Evolutionary conservation across 23 red algal genomes (phyloP).

Genomic region (Pyropia haitanensis): DNA sequence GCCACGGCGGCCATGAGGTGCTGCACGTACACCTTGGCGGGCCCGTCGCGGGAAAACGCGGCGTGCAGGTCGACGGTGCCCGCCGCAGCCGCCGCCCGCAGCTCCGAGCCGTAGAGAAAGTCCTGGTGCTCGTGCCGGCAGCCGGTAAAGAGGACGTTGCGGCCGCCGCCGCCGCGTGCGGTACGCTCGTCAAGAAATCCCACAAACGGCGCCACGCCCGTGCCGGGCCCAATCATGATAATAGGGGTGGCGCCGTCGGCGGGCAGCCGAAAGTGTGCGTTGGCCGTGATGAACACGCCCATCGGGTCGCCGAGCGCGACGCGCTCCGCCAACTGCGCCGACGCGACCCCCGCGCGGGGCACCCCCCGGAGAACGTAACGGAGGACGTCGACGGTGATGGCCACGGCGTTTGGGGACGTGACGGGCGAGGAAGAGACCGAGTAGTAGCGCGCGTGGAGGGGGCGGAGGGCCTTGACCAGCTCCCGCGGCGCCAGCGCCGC

Average conservation of each 20-base stretch:
- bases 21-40: conserved; percentile 67
- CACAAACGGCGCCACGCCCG: conserved; percentile 59
- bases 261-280: conserved; percentile 72
- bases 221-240: conserved; percentile 97
- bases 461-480: conserved; percentile 46
- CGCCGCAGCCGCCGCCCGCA: conserved; percentile 10
- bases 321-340: conserved; percentile 46
- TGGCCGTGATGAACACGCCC: conserved; percentile 26
- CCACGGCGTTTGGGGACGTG: conserved; percentile 26
- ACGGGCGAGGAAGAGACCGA: conserved; percentile 80
- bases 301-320: conserved; percentile 12
- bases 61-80: conserved; percentile 46
- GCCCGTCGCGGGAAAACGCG: conserved; percentile 83
- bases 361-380: conserved; percentile 31
- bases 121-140: conserved; percentile 74
- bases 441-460: conserved; percentile 85
- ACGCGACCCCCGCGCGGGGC: conserved; percentile 51
- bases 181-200: conserved; percentile 53
- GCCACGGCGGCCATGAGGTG: conserved; percentile 52
- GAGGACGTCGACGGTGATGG: conserved; percentile 73
- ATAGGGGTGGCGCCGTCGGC: conserved; percentile 27
- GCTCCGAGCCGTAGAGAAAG: conserved; percentile 64
- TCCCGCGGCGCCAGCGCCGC: conserved; percentile 31
- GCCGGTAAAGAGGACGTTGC: conserved; percentile 87
- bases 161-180: conserved; percentile 9